A percentile compares a stretch with the other conserved stretches of the same genome.
These are phyloP conservation scores for Bondarzewia mesenterica DNA, from an alignment of 1,284 basidiomycete species.

Conservation along the genomic window DNA sequence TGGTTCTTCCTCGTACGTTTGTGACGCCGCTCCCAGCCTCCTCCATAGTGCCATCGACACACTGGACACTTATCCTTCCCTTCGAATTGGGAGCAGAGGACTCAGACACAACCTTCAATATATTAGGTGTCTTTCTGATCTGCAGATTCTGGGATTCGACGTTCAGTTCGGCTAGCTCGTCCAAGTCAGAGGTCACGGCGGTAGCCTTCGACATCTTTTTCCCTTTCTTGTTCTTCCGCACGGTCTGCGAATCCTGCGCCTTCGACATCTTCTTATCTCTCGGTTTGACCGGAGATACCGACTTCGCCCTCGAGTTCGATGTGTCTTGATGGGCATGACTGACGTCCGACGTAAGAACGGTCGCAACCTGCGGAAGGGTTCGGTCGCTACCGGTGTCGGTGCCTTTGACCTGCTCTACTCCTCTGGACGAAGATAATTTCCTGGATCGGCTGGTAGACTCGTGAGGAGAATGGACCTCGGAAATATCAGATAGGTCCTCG, in stretches of 20 bases:
- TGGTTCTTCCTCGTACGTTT: background rate
- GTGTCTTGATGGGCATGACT: background rate
- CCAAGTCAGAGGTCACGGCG: no score
- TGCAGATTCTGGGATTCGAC: background rate
- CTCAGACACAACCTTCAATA: no score
- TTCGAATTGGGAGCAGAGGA: no score
- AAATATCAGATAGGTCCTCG: slow-evolving; percentile 24
- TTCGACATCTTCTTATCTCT: background rate
- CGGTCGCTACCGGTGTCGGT: background rate
- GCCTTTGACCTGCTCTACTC: slow-evolving; percentile 9
- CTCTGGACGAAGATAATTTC: background rate
- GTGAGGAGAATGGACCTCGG: slow-evolving; percentile 3
- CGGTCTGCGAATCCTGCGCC: background rate
- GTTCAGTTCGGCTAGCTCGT: no score
- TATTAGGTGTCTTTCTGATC: background rate
- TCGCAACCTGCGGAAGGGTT: background rate
- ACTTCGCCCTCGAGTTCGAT: background rate
- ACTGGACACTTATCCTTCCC: background rate
- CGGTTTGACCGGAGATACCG: background rate
- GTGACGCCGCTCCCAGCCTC: background rate
- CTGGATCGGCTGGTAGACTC: background rate
- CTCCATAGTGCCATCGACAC: background rate
- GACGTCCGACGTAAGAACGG: background rate
- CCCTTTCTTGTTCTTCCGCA: background rate
- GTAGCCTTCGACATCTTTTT: background rate